A percentile compares a stretch with the other conserved stretches of the same genome.
phyloP scores from a whole-genome alignment of 805 yeast genomes.

The Nakazawaea ernobii region DNA sequence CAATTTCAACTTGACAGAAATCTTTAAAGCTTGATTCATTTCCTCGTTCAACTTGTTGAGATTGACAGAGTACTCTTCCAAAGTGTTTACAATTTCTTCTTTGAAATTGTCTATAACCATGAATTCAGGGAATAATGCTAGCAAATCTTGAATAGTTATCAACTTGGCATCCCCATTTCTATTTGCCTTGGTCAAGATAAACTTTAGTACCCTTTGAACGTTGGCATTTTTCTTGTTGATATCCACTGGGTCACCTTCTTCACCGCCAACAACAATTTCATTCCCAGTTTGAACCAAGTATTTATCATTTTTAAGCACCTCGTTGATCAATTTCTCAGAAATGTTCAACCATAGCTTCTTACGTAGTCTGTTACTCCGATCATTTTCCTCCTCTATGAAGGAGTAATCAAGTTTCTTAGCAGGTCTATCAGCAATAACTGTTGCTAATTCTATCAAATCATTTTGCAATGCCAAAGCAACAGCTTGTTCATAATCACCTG shows the following conservation, averaged over 20 bases:
- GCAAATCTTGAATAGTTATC: conserved; percentile 69
- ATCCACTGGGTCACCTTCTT: conserved; percentile 19
- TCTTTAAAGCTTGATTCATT: conserved; percentile 65
- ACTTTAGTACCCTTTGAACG: conserved; percentile 28
- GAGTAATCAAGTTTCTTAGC: conserved; percentile 35
- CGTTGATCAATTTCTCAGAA: conserved; percentile 40
- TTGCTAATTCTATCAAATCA: conserved; percentile 53
- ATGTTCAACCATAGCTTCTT: conserved; percentile 73
- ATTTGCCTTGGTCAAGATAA: conserved; percentile 37
- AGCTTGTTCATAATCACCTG: conserved; percentile 76
- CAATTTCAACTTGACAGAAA: conserved; percentile 49
- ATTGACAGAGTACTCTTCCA: conserved; percentile 64
- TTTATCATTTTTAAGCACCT: conserved; percentile 23
- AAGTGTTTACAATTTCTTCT: conserved; percentile 73
- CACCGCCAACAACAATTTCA: conserved; percentile 7
- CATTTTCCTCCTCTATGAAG: conserved; percentile 26
- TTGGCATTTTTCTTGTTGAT: conserved; percentile 22
- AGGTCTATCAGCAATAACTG: conserved; percentile 51
- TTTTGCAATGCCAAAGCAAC: conserved; percentile 64
- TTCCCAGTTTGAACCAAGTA: conserved; percentile 16
- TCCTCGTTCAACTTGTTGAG: conserved; percentile 65
- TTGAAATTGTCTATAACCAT: conserved; percentile 77
- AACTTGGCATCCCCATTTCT: conserved; percentile 14
- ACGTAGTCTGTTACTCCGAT: conserved; percentile 35
- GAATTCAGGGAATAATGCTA: conserved; percentile 82